Base-by-base conservation (phyloP, 2,329 filamentous ascomycete genomes). In the Nigrospora oryzae region DNA sequence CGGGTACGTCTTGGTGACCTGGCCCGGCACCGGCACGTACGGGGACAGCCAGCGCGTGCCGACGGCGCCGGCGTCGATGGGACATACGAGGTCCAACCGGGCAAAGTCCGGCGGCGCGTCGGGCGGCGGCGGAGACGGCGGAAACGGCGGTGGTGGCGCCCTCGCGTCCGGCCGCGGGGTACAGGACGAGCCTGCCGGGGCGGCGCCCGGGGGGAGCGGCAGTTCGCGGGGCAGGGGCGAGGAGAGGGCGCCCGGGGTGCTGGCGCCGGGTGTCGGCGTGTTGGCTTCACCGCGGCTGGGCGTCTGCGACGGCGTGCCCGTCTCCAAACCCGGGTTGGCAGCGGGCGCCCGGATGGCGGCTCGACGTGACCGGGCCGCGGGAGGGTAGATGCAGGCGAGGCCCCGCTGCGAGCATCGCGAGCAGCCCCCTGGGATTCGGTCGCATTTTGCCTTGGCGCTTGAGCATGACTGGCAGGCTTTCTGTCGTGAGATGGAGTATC, bases 41-140 rank as follows among this genome's bases (percentile, higher is more conserved):
- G 65, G 55, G 31, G 71, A 65, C 23, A 75, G 54, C 72, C 71
- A 76, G 11, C 71, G 70, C 36, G 69, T 72, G 12, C 61, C 63
- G 40, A 75, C 73, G 14, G 65, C 64, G 19, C 71, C 65, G 1
- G 63, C 65, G 39, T 73, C 63, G 49, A 75, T 71, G 2, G 68
- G 66, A 45, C 70, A 73, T 1, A 65, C 46, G 7, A 76, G 60
- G 12, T 66, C 59, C 2, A 63, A 45, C 12, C 44, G 34, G 5
- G 58, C 53, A 42, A 70, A 71, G 39, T 66, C 53, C 19, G 42
- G 46, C 11, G 42, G 46, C 11, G 49, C 49, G 16, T 46, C 46
- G n/a, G 42, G 41, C 14, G 28, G 34, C 36, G 17, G 37, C 19
- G 19, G 19, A 4, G 19, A 6, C 19, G 19, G 19, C 19, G 19